Evolutionary conservation across 2,329 filamentous ascomycete genomes (phyloP).

Genomic region (Hymenoscyphus infarciens): DNA sequence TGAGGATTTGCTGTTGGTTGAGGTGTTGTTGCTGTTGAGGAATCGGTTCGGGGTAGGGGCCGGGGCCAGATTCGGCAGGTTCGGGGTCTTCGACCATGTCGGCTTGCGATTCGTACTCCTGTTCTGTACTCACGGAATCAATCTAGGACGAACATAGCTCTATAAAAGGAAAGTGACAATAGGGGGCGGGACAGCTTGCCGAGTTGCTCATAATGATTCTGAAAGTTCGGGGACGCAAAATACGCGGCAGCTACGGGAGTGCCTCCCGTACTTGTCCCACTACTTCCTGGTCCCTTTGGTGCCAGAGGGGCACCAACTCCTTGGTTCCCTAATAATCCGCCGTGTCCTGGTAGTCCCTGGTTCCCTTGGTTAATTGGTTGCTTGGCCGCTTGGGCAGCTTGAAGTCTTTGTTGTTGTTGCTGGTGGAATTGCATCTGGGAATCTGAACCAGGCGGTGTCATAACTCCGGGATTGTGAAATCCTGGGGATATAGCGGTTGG

Average conservation of each 20-base stretch:
- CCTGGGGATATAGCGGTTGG: slow-evolving; percentile 61
- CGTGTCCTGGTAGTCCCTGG: slow-evolving; percentile 29
- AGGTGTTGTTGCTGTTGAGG: slow-evolving; percentile 36
- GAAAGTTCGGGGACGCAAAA: slow-evolving; percentile 77
- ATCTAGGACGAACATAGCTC: slow-evolving; percentile 64
- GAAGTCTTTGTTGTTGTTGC: slow-evolving; percentile 38
- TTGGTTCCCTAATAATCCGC: slow-evolving; percentile 27
- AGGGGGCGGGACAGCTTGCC: slow-evolving; percentile 69
- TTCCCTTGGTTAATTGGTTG: slow-evolving; percentile 6
- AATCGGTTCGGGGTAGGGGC: slow-evolving; percentile 59
- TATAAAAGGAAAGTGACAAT: slow-evolving; percentile 44
- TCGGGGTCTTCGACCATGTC: slow-evolving; percentile 85
- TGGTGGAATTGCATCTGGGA: slow-evolving; percentile 50
- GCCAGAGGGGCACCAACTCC: slow-evolving; percentile 28
- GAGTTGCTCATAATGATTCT: slow-evolving; percentile 92
- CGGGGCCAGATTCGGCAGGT: slow-evolving; percentile 64
- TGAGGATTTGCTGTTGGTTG: slow-evolving; percentile 31
- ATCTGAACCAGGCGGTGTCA: slow-evolving; percentile 59
- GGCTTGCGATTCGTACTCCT: slow-evolving; percentile 90
- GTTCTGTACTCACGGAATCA: slow-evolving; percentile 71
- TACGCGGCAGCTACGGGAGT: slow-evolving; percentile 50
- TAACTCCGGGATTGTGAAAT: slow-evolving; percentile 55
- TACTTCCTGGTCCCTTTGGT: slow-evolving; percentile 33
- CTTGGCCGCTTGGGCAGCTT: slow-evolving; percentile 27
- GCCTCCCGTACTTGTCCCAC: slow-evolving; percentile 38